phyloP scores from a whole-genome alignment of 345 rosid species.

The Populus deltoides region DNA sequence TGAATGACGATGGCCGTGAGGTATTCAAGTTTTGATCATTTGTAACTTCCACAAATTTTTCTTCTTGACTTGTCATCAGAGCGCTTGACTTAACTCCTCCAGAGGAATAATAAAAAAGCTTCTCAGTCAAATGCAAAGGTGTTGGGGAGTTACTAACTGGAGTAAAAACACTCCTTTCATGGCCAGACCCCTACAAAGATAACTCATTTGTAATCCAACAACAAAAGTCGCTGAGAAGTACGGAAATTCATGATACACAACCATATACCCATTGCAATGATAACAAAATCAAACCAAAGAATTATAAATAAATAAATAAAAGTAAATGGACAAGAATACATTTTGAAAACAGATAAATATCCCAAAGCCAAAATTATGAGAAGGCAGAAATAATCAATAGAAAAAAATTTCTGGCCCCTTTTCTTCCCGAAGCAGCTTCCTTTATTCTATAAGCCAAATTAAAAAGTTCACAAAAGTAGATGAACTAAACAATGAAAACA shows the following conservation, averaged over 20 bases:
- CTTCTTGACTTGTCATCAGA: conserved; percentile 12
- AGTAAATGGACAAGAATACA: no score
- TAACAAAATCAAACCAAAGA: no score
- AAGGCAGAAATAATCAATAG: not conserved
- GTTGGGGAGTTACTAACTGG: conserved; percentile 35
- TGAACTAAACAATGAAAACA: not conserved
- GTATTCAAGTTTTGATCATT: conserved; percentile 26
- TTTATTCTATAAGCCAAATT: not conserved
- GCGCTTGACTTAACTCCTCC: conserved; percentile 19
- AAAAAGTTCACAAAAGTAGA: not conserved
- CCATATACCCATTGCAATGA: not conserved
- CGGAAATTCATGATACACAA: not conserved
- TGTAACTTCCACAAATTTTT: conserved; percentile 15
- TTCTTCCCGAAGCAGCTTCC: not conserved
- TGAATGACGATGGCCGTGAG: conserved; percentile 24
- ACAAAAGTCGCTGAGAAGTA: not conserved
- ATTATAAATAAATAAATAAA: no score
- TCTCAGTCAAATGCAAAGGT: conserved; percentile 40
- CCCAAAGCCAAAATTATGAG: not conserved
- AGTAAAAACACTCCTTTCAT: conserved; percentile 35
- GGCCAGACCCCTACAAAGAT: conserved; percentile 42
- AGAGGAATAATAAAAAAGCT: conserved; percentile 29
- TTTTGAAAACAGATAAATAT: not conserved
- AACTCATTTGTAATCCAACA: conserved; percentile 8
- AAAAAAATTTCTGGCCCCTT: not conserved